These are phyloP conservation scores for Populus ilicifolia DNA, from an alignment of 345 rosid genomes.

Conservation along the genomic window DNA sequence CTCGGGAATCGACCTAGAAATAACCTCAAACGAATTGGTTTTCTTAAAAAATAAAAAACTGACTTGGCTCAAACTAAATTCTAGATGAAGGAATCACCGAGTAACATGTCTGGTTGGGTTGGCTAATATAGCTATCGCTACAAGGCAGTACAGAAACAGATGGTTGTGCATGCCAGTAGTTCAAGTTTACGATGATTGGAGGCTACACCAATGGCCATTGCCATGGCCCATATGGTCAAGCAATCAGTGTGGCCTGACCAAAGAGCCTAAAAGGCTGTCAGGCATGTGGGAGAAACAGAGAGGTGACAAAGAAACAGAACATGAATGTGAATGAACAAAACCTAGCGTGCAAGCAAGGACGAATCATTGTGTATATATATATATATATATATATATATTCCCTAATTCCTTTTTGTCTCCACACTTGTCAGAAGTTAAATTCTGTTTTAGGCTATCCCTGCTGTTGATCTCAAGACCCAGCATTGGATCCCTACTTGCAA, in stretches of 20 bases:
- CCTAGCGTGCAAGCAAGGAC: conserved; percentile 50
- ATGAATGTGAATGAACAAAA: conserved; percentile 16
- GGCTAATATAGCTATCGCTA: not conserved
- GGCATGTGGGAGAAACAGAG: conserved; percentile 39
- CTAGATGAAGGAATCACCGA: too few species aligned
- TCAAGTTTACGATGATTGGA: not conserved
- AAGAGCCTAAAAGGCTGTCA: conserved; percentile 34
- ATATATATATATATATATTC: conserved; percentile 7
- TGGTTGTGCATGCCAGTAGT: conserved; percentile 22
- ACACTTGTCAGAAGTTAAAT: conserved; percentile 8
- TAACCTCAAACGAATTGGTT: too few species aligned
- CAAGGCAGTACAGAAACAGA: conserved; percentile 9
- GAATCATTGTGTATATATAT: conserved; percentile 18
- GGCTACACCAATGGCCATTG: conserved; percentile 2
- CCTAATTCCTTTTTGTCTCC: conserved; percentile 28
- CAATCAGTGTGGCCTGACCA: conserved; percentile 20
- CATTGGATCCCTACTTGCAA: conserved; percentile 4
- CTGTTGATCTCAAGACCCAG: not conserved
- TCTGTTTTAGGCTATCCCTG: conserved; percentile 14
- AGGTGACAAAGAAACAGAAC: conserved; percentile 16
- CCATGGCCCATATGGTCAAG: conserved; percentile 18
- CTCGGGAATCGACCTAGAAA: too few species aligned
- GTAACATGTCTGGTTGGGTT: too few species aligned
- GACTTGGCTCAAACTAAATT: too few species aligned
- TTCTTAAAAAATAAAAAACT: too few species aligned